Percentiles rank a stretch among this genome's conserved stretches.
Conservation (phyloP, 1,284 basidiomycete species). For the Marasmius tenuissimus region DNA sequence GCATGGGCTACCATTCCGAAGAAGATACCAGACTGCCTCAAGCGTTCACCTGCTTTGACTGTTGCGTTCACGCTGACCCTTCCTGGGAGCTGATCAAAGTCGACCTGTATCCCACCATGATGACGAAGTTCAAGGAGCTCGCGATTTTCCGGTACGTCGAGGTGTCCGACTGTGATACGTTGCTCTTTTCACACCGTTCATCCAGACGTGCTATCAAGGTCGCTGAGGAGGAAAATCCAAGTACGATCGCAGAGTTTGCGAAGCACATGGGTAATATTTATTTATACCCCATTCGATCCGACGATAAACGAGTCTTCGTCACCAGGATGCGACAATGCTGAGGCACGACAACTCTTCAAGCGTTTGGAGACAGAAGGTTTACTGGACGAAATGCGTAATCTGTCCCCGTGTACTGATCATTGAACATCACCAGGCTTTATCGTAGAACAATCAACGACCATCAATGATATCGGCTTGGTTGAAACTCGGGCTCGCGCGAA, state of each 20-base stretch:
- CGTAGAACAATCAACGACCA: conserved; percentile 43
- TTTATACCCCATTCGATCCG: not conserved
- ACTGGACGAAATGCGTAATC: not conserved
- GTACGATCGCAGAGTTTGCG: conserved; percentile 52
- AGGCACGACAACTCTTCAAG: conserved; percentile 64
- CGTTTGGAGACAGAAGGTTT: conserved; percentile 73
- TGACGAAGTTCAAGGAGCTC: conserved; percentile 62
- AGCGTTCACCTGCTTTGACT: conserved; percentile 68
- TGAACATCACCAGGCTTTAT: conserved; percentile 54
- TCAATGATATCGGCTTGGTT: conserved; percentile 50
- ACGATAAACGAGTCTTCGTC: not conserved
- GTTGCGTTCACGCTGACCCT: conserved; percentile 60
- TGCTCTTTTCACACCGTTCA: not conserved
- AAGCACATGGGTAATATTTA: conserved; percentile 53
- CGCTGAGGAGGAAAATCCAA: conserved; percentile 51
- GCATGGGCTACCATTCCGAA: conserved; percentile 75
- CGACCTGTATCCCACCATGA: conserved; percentile 56
- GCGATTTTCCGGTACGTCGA: conserved; percentile 63
- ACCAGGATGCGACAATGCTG: conserved; percentile 52
- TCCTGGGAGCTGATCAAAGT: conserved; percentile 68
- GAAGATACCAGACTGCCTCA: conserved; percentile 56
- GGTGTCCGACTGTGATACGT: conserved; percentile 5
- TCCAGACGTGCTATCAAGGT: conserved; percentile 72
- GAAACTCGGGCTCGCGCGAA: conserved; percentile 42
- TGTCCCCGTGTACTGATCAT: not conserved